phyloP scores from a whole-genome alignment of 495 filamentous ascomycete species.

The Podospora tetraspora region DNA sequence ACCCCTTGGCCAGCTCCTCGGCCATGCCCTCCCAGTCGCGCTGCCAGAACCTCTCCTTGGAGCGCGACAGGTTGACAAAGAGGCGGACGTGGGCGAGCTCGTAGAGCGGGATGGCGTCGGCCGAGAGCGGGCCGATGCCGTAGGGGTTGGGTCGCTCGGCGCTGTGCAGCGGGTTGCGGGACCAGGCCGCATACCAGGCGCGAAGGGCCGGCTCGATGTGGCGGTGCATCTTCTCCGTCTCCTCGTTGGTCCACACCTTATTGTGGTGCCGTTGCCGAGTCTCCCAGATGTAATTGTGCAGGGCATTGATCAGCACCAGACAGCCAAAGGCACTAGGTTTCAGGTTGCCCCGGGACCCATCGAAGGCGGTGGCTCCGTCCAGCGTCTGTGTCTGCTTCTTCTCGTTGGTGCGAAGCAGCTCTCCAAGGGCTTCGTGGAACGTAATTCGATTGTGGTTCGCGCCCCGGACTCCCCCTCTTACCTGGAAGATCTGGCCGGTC shows the following conservation, averaged over 20 bases:
- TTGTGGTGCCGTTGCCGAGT: constrained; percentile 87
- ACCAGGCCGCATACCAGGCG: constrained; percentile 95
- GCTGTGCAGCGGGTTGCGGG: constrained; percentile 78
- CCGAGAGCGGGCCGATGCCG: constrained; percentile 81
- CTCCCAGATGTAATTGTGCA: constrained; percentile 99
- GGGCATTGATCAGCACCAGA: constrained; percentile 84
- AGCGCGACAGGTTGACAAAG: constrained; percentile 85
- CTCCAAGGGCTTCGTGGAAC: constrained; percentile 71
- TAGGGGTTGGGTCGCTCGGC: constrained; percentile 84
- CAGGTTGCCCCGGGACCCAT: constrained; percentile 58
- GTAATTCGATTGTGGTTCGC: constrained; percentile 62
- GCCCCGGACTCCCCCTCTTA: constrained; percentile 62
- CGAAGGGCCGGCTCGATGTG: constrained; percentile 92
- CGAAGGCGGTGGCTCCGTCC: constrained; percentile 43
- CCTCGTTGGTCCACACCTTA: constrained; percentile 82
- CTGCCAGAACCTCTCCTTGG: constrained; percentile 93
- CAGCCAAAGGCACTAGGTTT: constrained; percentile 93
- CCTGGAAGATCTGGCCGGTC: constrained; percentile 68
- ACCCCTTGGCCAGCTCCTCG: constrained; percentile 76
- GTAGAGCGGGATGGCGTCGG: constrained; percentile 89
- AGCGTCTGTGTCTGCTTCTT: constrained; percentile 48
- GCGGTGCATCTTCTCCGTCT: constrained; percentile 93
- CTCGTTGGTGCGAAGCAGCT: constrained; percentile 74
- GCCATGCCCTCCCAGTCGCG: constrained; percentile 91
- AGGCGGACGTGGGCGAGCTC: constrained; percentile 91